Evolutionary conservation across 2,329 filamentous ascomycete species (phyloP), one percentile per base, ranked within the genome.

Genomic region (Sarocladiaceae sp.): DNA sequence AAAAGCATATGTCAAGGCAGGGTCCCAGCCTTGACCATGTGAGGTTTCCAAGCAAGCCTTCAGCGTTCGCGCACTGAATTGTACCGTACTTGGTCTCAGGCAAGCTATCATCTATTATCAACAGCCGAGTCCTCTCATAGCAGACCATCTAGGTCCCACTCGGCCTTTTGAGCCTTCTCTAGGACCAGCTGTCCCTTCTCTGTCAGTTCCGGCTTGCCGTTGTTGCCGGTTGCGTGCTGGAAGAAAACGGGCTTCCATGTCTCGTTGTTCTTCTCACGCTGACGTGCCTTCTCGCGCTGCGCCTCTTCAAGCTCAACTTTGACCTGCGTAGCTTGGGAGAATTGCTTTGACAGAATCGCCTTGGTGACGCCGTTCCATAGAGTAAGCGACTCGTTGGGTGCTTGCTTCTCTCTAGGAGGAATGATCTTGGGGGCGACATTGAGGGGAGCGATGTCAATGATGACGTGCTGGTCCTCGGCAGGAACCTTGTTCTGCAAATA

Each of bases 241-340:
- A 98, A 98, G 67, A 95, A 98, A 33, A 88, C 74, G n/a, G 93
- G 93, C 52, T 82, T 73, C 82, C 87, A 98, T 26, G 79, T 76
- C 47, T 78, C 74, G 11, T 81, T 78, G 12, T 74, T 75, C 34
- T 74, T 74, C 59, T 91, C 85, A 33, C 93, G 76, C 59, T 91
- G 81, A 19, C 88, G 81, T 1, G 88, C 90, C 66, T 88, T 91
- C 56, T 86, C 78, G 24, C 93, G 76, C 67, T 98, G 93, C 33
- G 75, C 74, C 63, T 98, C 93, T 64, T 98, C 93, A 10, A 98
- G 78, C 56, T 95, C 88, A 48, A 88, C 80, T 70, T 98, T 98
- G 50, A 93, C 69, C 16, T 77, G 80, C 18, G 93, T 98, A 6
- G 93, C 93, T 51, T 85, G 81, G 33, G 76, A 77, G 64, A 82